Conservation (phyloP, 2,329 filamentous ascomycete genomes). For the Elsinoe perseae region DNA sequence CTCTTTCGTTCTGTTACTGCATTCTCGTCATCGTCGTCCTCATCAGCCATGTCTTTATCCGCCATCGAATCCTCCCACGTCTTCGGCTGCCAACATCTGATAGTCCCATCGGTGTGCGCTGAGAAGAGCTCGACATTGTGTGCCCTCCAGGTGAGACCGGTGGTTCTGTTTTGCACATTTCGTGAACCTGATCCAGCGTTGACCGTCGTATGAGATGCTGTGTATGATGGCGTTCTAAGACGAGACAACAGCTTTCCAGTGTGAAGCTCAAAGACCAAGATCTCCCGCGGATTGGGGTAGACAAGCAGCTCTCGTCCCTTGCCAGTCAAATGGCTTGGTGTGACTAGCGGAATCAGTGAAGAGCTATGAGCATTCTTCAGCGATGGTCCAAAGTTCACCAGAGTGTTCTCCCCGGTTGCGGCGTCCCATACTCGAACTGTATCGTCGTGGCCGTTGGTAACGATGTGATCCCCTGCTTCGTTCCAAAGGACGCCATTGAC, state of each 20-base stretch:
- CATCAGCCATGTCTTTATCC: slow-evolving; percentile 28
- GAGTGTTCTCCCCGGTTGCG: slow-evolving; percentile 70
- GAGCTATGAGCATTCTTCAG: slow-evolving; percentile 58
- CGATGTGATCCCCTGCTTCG: slow-evolving; percentile 64
- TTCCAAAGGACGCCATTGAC: slow-evolving; percentile 85
- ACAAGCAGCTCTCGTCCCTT: slow-evolving; percentile 60
- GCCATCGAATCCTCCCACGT: slow-evolving; percentile 40
- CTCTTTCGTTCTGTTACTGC: slow-evolving; percentile 47
- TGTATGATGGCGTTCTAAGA: slow-evolving; percentile 47
- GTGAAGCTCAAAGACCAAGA: slow-evolving; percentile 71
- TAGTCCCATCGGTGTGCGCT: slow-evolving; percentile 74
- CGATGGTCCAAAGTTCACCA: slow-evolving; percentile 77
- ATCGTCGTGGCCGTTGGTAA: slow-evolving; percentile 76
- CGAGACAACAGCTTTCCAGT: slow-evolving; percentile 66
- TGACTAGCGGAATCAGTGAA: slow-evolving; percentile 36
- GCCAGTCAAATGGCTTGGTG: slow-evolving; percentile 54
- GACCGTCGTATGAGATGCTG: slow-evolving; percentile 17
- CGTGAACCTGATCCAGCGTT: slow-evolving; percentile 21
- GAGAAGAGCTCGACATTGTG: slow-evolving; percentile 71
- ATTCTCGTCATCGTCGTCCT: slow-evolving; percentile 32
- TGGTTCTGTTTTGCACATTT: slow-evolving; percentile 51
- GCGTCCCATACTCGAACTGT: slow-evolving; percentile 83
- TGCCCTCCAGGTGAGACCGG: slow-evolving; percentile 65
- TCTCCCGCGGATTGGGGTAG: slow-evolving; percentile 68
- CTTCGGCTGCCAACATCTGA: slow-evolving; percentile 67